Percentiles rank a stretch among this genome's conserved stretches.
These are phyloP conservation scores for Mycena leptocephala DNA, from an alignment of 768 basidiomycete species.

Conservation along the genomic window DNA sequence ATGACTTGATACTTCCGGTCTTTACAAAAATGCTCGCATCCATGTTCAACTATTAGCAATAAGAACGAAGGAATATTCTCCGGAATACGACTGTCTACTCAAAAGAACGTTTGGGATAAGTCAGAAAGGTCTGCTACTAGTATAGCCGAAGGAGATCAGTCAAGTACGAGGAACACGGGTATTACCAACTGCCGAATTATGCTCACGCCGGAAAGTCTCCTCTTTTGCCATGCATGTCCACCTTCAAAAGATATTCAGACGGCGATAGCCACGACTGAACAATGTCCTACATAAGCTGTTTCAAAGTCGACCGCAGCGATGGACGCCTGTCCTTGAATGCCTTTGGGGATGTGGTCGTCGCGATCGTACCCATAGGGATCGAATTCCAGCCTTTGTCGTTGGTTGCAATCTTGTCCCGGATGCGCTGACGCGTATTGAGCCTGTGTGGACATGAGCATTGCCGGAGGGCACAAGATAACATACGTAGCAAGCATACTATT, in stretches of 20 bases:
- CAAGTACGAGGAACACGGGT: too few species aligned
- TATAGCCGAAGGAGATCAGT: too few species aligned
- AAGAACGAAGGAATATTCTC: neutral
- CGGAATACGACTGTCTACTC: neutral
- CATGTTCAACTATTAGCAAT: too few species aligned
- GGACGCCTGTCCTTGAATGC: conserved; percentile 6
- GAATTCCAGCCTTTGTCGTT: conserved; percentile 34
- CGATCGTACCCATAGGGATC: conserved; percentile 12
- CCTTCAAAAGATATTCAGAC: conserved; percentile 16
- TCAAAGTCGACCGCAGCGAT: conserved; percentile 25
- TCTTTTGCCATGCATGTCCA: conserved; percentile 15
- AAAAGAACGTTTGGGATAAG: neutral
- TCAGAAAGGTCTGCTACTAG: neutral
- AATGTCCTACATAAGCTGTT: conserved; percentile 14
- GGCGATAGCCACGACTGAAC: neutral
- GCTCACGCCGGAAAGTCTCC: conserved; percentile 8
- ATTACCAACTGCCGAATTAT: neutral
- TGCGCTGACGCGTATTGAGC: conserved; percentile 21
- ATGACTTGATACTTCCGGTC: too few species aligned
- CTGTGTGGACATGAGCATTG: neutral
- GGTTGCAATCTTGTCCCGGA: conserved; percentile 8
- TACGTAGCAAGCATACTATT: conserved; percentile 35
- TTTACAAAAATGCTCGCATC: too few species aligned
- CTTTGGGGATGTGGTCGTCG: neutral
- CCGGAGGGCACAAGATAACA: neutral